Base-by-base conservation (phyloP, 2,329 filamentous ascomycete species). In the Hortaea werneckii region DNA sequence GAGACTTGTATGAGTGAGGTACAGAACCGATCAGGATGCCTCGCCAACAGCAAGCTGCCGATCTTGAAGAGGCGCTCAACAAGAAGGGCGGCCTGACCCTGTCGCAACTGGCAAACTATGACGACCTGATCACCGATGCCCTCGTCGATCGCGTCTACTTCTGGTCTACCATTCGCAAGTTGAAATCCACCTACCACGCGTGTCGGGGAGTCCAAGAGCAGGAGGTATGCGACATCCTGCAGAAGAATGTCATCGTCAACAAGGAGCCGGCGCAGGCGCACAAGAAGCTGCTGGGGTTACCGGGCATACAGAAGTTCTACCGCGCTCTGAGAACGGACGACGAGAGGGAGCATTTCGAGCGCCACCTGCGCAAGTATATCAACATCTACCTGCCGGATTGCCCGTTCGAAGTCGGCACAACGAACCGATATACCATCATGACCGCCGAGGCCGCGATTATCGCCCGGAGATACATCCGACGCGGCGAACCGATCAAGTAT, bases 111-210 rank as follows among this genome's bases (percentile, higher is more conserved):
- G 84, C 88, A 29, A 83, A 84, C 42, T 96, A 96, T 71, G 92
- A 98, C 69, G 92, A 98, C 67, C 82, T 96, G 54, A 74, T 94
- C 51, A 98, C 92, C 6, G 92, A 98, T 76, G 85, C 87, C 55
- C 80, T 98, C 44, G 82, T 98, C 50, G 92, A 98, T 68, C 87
- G 90, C 70, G 90, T 87, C 7, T 95, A 86, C 67, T 98, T 92
- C 72, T 96, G 92, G 90, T 90, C 90, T 5, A 85, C 79, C 4
- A 95, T 95, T 48, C 89, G 90, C 53, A 98, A 98, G 68, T 95
- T 96, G 60, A 82, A 59, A 85, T 50, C 81, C 80, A 46, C 86
- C 45, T 96, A 94, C 65, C 85, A 86, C 58, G 77, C 87, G 1
- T 87, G 85, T 5, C 82, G 92, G 51, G 87, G 87, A 37, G 74